phyloP scores from a whole-genome alignment of 768 basidiomycete genomes.

The Brasilioporus rufonigricans region DNA sequence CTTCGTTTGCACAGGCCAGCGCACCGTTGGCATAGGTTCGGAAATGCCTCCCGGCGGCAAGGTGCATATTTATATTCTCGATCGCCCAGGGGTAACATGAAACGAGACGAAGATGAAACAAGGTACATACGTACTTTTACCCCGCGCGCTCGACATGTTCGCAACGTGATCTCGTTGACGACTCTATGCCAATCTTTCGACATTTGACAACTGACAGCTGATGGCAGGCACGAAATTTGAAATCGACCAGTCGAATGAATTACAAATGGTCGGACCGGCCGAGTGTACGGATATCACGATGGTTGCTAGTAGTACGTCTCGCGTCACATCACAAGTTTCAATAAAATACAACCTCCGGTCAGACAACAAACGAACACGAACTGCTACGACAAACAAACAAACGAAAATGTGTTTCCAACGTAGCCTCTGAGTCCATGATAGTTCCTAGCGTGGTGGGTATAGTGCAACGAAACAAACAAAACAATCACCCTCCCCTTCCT shows the following conservation, averaged over 20 bases:
- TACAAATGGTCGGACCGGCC: background rate
- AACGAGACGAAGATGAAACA: slow-evolving; percentile 5
- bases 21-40: too few species aligned
- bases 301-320: too few species aligned
- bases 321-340: background rate
- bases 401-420: background rate
- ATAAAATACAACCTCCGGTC: background rate
- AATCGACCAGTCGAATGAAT: background rate
- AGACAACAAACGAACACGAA: background rate
- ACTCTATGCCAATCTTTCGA: background rate
- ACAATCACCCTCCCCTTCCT: background rate
- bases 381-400: background rate
- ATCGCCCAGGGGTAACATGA: too few species aligned
- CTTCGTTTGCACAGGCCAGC: too few species aligned
- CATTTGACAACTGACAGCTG: background rate
- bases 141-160: background rate
- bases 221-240: background rate
- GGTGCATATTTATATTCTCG: too few species aligned
- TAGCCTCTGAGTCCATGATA: slow-evolving; percentile 6
- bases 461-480: slow-evolving; percentile 1
- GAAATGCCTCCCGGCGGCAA: too few species aligned
- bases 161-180: background rate
- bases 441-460: background rate
- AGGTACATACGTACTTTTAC: too few species aligned
- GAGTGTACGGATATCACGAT: too few species aligned